Evolutionary conservation across 768 basidiomycete species (phyloP).

Genomic region (Tricholomella constricta): DNA sequence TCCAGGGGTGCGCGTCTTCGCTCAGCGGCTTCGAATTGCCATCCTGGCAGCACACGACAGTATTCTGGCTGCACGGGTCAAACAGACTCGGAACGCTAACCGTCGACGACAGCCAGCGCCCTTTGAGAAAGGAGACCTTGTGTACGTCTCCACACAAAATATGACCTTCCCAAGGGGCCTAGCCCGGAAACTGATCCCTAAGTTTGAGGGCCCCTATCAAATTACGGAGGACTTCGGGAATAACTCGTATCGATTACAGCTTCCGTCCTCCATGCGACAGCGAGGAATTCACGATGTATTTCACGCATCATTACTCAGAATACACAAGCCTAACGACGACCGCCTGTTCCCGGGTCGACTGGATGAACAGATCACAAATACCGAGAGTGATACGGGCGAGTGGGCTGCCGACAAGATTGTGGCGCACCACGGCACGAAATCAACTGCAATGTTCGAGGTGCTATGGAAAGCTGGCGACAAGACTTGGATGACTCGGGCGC

Average conservation of each 20-base stretch:
- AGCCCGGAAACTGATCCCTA: not conserved
- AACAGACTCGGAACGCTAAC: constrained; percentile 26
- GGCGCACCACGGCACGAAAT: not conserved
- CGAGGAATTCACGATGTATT: constrained; percentile 27
- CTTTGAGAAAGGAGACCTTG: not conserved
- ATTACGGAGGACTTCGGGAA: not conserved
- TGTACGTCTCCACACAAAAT: constrained; percentile 4
- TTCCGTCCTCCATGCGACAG: constrained; percentile 11
- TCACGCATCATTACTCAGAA: constrained; percentile 28
- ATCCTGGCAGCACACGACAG: constrained; percentile 31
- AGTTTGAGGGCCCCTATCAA: not conserved
- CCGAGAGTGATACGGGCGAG: not conserved
- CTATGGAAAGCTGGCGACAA: constrained; percentile 5
- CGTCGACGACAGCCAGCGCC: not conserved
- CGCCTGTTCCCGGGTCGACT: constrained; percentile 23
- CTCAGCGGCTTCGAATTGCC: constrained; percentile 17
- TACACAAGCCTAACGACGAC: constrained; percentile 28
- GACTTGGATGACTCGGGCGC: constrained; percentile 1
- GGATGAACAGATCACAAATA: not conserved
- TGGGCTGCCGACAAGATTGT: constrained; percentile 7
- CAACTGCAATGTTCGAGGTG: not conserved
- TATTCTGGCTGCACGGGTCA: constrained; percentile 23
- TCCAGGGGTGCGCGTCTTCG: constrained; percentile 28
- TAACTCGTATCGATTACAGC: constrained; percentile 15
- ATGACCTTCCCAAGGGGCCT: constrained; percentile 1